Evolutionary conservation across 176 grass and related monocot species (phyloP), one percentile per base, ranked within the genome.

Genomic region (Rhipidocladum racemiflorum): DNA sequence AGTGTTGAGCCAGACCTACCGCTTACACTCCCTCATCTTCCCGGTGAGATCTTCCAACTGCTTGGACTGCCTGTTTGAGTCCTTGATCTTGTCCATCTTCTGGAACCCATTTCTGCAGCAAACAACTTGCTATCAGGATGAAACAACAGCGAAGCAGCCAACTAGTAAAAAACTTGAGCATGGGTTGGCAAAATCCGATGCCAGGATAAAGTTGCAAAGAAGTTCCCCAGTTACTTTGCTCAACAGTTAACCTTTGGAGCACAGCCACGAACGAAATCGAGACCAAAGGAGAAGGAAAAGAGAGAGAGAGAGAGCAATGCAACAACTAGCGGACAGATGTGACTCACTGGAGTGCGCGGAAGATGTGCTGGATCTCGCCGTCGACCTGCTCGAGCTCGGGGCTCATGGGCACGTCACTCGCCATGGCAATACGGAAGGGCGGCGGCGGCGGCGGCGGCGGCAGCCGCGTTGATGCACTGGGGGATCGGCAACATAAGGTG

Each of bases 31-130:
- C 79, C 85, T 91, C 97, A 99, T 99, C 82, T 93, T 99, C 46
- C 63, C 93, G 35, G 93, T 96, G 83, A 96, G 97, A 86, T 99
- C 91, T 34, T 99, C 97, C 70, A 96, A 81, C 81, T 96, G 89
- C 55, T 93, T 93, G 80, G 93, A 88, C 80, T 96, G 97, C 85
- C 97, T 95, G 79, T 86, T 99, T 27, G 89, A 42, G 76, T 99
- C 97, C 89, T 92, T 99, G 76, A 99, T 93, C 89, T 99, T 99
- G 77, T 96, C 97, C 59, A 99, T 86, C 82, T 99, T 99, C 80
- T 93, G 93, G 90, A 99, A 99, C 68, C 93, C 97, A 90, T 99
- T 91, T 30, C 97, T 99, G 89, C 51, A 96, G 72, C 69, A 61
- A 88, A 78, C 48, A 74, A 35, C 8, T 40, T 3, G 38, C 45